These are phyloP conservation scores for Zymoseptoria brevis DNA, from an alignment of 2,329 filamentous ascomycete genomes.

Conservation along the genomic window DNA sequence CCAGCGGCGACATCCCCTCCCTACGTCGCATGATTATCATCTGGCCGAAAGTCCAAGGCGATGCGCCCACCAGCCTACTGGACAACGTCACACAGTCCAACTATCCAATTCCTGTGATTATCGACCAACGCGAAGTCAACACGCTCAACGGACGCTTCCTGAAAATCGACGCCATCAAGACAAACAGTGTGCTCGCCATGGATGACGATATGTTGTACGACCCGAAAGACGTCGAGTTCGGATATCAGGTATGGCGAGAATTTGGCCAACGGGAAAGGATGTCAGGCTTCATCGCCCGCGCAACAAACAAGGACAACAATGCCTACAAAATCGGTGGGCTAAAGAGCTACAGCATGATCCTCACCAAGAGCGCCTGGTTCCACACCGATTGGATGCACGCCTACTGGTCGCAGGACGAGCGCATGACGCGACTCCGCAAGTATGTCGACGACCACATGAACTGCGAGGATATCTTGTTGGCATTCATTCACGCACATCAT, in stretches of 20 bases:
- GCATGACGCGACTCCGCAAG: neutral
- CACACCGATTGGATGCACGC: neutral
- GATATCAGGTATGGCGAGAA: neutral
- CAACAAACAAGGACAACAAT: neutral
- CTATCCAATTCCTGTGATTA: constrained; percentile 1
- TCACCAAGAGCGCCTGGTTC: neutral
- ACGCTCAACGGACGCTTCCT: neutral
- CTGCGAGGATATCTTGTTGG: constrained; percentile 4
- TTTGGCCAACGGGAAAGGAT: neutral
- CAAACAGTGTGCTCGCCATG: neutral
- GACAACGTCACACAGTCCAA: neutral
- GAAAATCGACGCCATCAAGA: neutral
- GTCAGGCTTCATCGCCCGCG: neutral
- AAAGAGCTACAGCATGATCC: neutral
- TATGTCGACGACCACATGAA: neutral
- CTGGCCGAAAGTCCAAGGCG: neutral
- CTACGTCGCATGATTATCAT: neutral
- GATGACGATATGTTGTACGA: neutral
- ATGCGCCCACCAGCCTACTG: neutral
- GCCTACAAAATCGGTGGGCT: neutral
- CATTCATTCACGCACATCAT: constrained; percentile 1
- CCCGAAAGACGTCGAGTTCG: neutral
- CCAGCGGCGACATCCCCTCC: neutral
- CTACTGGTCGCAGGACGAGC: neutral
- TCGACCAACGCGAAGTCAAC: neutral